Base-by-base conservation (phyloP, 768 basidiomycete genomes). In the Tylopilus subfusipes region DNA sequence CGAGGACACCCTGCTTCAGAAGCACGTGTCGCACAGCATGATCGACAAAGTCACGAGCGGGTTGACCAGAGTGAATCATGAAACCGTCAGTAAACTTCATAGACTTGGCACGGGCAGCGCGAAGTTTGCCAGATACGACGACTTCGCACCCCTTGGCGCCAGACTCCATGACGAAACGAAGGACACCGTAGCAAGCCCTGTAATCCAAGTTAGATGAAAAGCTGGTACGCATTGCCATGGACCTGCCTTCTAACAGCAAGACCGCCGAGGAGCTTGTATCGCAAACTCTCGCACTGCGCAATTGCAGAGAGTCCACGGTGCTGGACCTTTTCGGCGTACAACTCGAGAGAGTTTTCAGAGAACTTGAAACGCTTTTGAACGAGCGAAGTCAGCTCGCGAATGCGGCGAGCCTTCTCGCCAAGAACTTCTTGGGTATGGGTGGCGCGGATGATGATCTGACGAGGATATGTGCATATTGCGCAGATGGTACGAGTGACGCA, bases 71-170 rank as follows among this genome's bases (percentile, higher is more conserved):
- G 82, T 93, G 91, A 68, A 93, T 91, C 91, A 93, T 93, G 88
- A 98, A 98, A 52, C 97, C 97, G 68, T 99, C 97, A 70, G 95
- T 98, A 80, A 99, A 98, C 77, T 99, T 99, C 97, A 99, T 99
- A 19, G 93, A 91, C 78, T 99, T 99, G 68, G 97, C 97, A 82
- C 96, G 94, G 62, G 97, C 97, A 62, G 96, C 97, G 72, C 97
- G 93, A 70, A 99, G 93, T 77, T 99, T 99, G 72, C 97, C 97
- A 60, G 96, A 98, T 61, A 99, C 95, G 70, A 98, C 93, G 60
- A 99, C 97, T 76, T 99, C 97, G 71, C 95, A 98, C 74, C 97
- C 97, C 79, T 99, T 99, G 63, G 97, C 97, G 65, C 92, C 92
- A 55, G 96, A 98, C 78, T 99, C 97, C 97, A 99, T 99, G 65